Conservation (phyloP, 148 eudicot genomes). For the Heliosperma pusillum region DNA sequence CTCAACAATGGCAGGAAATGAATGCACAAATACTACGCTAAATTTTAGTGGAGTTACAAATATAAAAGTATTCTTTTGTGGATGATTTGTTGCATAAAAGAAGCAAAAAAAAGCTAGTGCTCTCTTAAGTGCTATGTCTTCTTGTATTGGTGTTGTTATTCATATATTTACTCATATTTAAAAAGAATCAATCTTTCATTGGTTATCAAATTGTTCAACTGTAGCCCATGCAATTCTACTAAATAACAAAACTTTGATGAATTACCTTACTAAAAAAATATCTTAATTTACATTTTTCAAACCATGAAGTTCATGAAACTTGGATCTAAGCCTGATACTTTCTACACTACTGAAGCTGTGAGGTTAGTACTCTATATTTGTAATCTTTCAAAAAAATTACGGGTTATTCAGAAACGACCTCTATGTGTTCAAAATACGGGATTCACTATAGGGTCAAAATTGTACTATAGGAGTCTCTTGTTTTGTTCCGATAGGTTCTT, state of each 20-base stretch:
- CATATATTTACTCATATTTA: neutral
- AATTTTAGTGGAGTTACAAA: slow-evolving; percentile 22
- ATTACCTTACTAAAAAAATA: slow-evolving; percentile 5
- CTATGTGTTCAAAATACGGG: neutral
- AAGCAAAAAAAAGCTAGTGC: slow-evolving; percentile 17
- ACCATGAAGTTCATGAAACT: slow-evolving; percentile 98
- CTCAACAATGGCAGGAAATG: slow-evolving; percentile 18
- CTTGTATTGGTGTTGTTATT: slow-evolving; percentile 7
- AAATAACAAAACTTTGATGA: slow-evolving; percentile 22
- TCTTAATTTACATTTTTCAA: slow-evolving; percentile 5
- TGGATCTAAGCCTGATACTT: slow-evolving; percentile 88
- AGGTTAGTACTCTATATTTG: slow-evolving; percentile 41
- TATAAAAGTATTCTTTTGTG: slow-evolving; percentile 20
- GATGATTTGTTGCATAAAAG: slow-evolving; percentile 10
- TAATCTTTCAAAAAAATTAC: no score
- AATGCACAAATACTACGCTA: slow-evolving; percentile 16
- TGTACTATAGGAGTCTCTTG: no score
- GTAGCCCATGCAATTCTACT: slow-evolving; percentile 1
- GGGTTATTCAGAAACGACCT: no score
- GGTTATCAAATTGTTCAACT: slow-evolving; percentile 2
- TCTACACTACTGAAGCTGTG: slow-evolving; percentile 67
- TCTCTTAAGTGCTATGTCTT: slow-evolving; percentile 5
- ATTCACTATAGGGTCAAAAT: neutral
- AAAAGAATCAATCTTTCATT: slow-evolving; percentile 22
- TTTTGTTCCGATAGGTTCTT: neutral